These are phyloP conservation scores for Ogataea nakhonphanomensis DNA, from an alignment of 805 yeast genomes.

Conservation along the genomic window DNA sequence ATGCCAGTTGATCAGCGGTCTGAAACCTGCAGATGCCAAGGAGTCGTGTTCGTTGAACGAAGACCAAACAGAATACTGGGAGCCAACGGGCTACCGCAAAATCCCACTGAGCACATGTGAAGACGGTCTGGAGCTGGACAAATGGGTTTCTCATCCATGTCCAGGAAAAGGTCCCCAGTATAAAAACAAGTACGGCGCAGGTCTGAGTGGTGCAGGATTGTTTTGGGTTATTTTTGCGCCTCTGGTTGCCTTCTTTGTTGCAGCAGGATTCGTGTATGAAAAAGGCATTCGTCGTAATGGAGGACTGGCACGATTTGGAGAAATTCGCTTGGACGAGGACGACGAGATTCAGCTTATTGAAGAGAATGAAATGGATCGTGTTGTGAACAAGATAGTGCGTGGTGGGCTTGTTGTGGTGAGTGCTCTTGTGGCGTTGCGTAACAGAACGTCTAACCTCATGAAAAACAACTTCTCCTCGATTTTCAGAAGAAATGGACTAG, in stretches of 20 bases:
- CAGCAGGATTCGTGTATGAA: conserved; percentile 69
- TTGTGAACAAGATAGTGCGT: conserved; percentile 55
- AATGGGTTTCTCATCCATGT: conserved; percentile 65
- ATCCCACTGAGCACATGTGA: conserved; percentile 82
- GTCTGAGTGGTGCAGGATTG: conserved; percentile 53
- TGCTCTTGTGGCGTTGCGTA: conserved; percentile 14
- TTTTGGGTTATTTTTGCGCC: conserved; percentile 57
- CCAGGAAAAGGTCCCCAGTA: conserved; percentile 81
- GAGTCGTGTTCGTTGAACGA: conserved; percentile 54
- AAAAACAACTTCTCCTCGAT: conserved; percentile 25
- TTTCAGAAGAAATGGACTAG: conserved; percentile 21
- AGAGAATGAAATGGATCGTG: conserved; percentile 55
- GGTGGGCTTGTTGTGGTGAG: conserved; percentile 45
- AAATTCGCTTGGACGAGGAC: conserved; percentile 77
- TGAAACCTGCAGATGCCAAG: conserved; percentile 60
- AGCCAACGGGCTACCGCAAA: conserved; percentile 89
- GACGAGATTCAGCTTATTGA: conserved; percentile 52
- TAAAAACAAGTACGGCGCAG: conserved; percentile 41
- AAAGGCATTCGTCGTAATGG: conserved; percentile 78
- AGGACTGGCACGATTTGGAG: conserved; percentile 75
- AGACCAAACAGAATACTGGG: conserved; percentile 65
- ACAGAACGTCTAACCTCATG: conserved; percentile 15
- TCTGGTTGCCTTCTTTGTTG: conserved; percentile 46
- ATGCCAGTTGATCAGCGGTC: conserved; percentile 78
- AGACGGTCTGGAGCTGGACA: conserved; percentile 74